Conservation (phyloP, 2,329 filamentous ascomycete species). For the Amauroascus niger region DNA sequence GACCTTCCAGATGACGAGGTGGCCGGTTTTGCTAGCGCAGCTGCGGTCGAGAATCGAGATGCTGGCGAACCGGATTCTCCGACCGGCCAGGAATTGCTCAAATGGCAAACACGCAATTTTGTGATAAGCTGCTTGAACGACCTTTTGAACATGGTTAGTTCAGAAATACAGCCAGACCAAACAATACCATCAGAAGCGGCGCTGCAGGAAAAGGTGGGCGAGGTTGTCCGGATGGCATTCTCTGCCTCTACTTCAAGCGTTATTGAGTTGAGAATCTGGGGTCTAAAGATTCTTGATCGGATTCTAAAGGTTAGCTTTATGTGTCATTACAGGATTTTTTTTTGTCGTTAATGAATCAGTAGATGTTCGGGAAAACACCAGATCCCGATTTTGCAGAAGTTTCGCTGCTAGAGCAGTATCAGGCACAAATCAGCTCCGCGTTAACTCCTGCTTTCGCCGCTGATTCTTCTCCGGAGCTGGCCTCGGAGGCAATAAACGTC, state of each 20-base stretch:
- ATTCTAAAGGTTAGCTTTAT: conserved; percentile 56
- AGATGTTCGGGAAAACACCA: conserved; percentile 86
- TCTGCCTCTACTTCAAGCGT: conserved; percentile 93
- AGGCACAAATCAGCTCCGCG: conserved; percentile 94
- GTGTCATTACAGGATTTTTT: neutral
- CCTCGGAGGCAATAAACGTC: conserved; percentile 91
- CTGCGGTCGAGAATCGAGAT: conserved; percentile 53
- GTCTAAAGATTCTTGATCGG: conserved; percentile 85
- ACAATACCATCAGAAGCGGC: conserved; percentile 68
- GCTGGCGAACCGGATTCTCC: conserved; percentile 35
- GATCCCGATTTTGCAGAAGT: conserved; percentile 98
- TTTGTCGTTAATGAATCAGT: conserved; percentile 12
- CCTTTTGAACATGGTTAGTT: conserved; percentile 66
- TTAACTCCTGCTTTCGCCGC: conserved; percentile 91
- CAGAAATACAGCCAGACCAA: conserved; percentile 67
- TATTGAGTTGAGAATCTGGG: conserved; percentile 78
- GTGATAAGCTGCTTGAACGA: conserved; percentile 83
- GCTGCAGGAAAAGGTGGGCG: conserved; percentile 73
- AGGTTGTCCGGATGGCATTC: conserved; percentile 93
- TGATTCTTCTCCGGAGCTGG: conserved; percentile 90
- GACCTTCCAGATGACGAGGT: conserved; percentile 94
- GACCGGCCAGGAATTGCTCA: conserved; percentile 72
- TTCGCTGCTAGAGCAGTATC: conserved; percentile 92
- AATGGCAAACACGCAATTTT: conserved; percentile 93
- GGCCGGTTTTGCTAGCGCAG: conserved; percentile 79